Evolutionary conservation across 176 grass and related monocot species (phyloP).

Genomic region (Cocos nucifera): DNA sequence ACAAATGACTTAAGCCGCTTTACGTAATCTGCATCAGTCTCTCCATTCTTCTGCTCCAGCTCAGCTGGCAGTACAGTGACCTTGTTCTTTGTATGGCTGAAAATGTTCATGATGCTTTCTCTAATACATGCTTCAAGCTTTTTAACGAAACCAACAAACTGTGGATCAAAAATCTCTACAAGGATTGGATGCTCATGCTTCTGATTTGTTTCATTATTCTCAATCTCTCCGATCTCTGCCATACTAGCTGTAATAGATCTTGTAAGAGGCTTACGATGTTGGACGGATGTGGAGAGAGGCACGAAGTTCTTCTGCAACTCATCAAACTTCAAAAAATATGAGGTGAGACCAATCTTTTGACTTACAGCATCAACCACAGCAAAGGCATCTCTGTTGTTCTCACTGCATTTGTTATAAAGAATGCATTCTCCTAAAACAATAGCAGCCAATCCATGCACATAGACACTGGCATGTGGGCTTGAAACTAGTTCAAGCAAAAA

Average conservation of each 20-base stretch:
- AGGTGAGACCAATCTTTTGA: conserved; percentile 72
- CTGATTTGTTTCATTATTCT: conserved; percentile 56
- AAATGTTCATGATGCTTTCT: conserved; percentile 69
- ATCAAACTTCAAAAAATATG: conserved; percentile 80
- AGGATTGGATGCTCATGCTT: conserved; percentile 60
- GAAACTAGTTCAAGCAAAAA: conserved; percentile 79
- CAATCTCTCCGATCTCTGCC: conserved; percentile 62
- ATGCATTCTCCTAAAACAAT: conserved; percentile 77
- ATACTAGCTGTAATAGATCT: conserved; percentile 77
- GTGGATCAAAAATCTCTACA: conserved; percentile 65
- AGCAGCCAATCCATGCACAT: conserved; percentile 78
- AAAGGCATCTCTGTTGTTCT: conserved; percentile 71
- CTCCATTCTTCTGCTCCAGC: conserved; percentile 77
- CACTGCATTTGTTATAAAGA: conserved; percentile 61
- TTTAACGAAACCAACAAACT: conserved; percentile 50
- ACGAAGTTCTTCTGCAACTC: conserved; percentile 59
- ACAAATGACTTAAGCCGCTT: conserved; percentile 81
- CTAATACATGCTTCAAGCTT: conserved; percentile 86
- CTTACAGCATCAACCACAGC: conserved; percentile 80
- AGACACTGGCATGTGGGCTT: conserved; percentile 48
- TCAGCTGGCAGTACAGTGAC: conserved; percentile 66
- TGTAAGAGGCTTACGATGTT: conserved; percentile 53
- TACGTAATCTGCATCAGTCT: conserved; percentile 76
- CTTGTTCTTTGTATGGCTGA: conserved; percentile 70
- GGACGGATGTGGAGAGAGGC: conserved; percentile 25